Conservation (phyloP, 257 asterid species). For the Jacaranda copaia region DNA sequence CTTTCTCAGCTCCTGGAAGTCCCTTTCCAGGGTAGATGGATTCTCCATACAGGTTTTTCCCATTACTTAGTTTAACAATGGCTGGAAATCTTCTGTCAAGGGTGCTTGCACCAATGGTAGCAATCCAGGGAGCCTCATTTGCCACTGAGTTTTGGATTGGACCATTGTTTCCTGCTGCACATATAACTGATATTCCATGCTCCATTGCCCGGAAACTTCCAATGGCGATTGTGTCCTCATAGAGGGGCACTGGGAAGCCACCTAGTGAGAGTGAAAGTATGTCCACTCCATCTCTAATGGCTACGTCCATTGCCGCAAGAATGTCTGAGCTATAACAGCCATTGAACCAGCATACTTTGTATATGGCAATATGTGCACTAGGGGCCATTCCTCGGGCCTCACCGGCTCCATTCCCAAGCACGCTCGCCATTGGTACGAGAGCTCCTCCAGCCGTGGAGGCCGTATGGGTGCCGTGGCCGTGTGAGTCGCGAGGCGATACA, state of each 20-base stretch:
- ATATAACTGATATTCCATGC: slow-evolving; percentile 80
- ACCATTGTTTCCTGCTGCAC: slow-evolving; percentile 96
- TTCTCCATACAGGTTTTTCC: slow-evolving; percentile 74
- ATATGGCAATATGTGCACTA: slow-evolving; percentile 70
- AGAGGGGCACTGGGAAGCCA: slow-evolving; percentile 82
- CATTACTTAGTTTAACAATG: slow-evolving; percentile 64
- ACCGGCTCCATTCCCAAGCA: slow-evolving; percentile 71
- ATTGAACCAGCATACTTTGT: slow-evolving; percentile 87
- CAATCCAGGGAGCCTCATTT: slow-evolving; percentile 92
- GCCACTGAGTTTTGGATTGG: slow-evolving; percentile 79
- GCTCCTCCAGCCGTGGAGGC: slow-evolving; percentile 85
- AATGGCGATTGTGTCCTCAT: slow-evolving; percentile 85
- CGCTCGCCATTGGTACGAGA: slow-evolving; percentile 58
- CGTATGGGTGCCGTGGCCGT: slow-evolving; percentile 90
- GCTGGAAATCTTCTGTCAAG: slow-evolving; percentile 86
- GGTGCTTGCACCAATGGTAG: slow-evolving; percentile 88
- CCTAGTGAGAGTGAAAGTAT: slow-evolving; percentile 86
- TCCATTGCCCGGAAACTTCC: slow-evolving; percentile 93
- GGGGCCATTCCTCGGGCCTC: slow-evolving; percentile 95
- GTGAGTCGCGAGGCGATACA: slow-evolving; percentile 81
- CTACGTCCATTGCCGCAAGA: slow-evolving; percentile 87
- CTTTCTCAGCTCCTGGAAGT: slow-evolving; percentile 50
- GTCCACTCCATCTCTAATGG: slow-evolving; percentile 85
- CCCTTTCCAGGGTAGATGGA: slow-evolving; percentile 79
- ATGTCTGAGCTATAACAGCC: slow-evolving; percentile 96